These are phyloP conservation scores for Cyphellophora europaea DNA, from an alignment of 2,329 filamentous ascomycete species.

Conservation along the genomic window DNA sequence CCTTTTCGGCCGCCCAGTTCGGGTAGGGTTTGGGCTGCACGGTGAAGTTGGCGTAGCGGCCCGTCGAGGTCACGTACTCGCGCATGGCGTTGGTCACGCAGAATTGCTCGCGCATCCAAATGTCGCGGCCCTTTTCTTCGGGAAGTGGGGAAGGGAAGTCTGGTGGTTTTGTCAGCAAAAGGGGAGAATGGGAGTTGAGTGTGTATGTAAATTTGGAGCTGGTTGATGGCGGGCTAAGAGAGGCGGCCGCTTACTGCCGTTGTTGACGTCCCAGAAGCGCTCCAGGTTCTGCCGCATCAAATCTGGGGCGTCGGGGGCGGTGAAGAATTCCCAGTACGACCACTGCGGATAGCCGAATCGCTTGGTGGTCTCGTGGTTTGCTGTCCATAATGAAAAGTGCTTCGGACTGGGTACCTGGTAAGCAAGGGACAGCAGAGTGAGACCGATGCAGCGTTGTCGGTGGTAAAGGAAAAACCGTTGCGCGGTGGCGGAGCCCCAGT, in stretches of 20 bases:
- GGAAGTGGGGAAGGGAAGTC: conserved; percentile 1
- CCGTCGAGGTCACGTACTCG: conserved; percentile 3
- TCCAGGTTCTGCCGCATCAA: conserved; percentile 5
- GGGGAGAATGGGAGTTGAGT: too few relatives aligned
- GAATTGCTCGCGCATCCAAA: conserved; percentile 8
- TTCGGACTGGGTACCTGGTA: conserved; percentile 30
- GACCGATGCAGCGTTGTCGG: conserved; percentile 31
- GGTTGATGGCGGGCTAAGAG: too few relatives aligned
- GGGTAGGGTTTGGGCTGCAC: conserved; percentile 5
- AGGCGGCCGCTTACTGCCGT: too few relatives aligned
- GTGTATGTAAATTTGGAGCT: too few relatives aligned
- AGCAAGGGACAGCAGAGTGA: conserved; percentile 32
- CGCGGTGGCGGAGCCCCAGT: conserved; percentile 37
- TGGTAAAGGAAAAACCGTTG: conserved; percentile 34
- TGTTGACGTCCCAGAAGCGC: conserved; percentile 7
- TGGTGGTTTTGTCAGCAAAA: too few relatives aligned
- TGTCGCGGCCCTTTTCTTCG: conserved; percentile 6
- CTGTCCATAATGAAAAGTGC: conserved; percentile 26
- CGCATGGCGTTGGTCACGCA: conserved; percentile 4
- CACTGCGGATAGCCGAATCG: conserved; percentile 27
- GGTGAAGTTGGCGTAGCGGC: neutral
- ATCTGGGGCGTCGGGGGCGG: conserved; percentile 26
- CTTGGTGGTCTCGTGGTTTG: conserved; percentile 19
- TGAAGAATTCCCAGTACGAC: conserved; percentile 39
- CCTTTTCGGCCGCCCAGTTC: conserved; percentile 1